phyloP scores from a whole-genome alignment of 2,329 filamentous ascomycete genomes.

The Coleophoma eucalyptorum region DNA sequence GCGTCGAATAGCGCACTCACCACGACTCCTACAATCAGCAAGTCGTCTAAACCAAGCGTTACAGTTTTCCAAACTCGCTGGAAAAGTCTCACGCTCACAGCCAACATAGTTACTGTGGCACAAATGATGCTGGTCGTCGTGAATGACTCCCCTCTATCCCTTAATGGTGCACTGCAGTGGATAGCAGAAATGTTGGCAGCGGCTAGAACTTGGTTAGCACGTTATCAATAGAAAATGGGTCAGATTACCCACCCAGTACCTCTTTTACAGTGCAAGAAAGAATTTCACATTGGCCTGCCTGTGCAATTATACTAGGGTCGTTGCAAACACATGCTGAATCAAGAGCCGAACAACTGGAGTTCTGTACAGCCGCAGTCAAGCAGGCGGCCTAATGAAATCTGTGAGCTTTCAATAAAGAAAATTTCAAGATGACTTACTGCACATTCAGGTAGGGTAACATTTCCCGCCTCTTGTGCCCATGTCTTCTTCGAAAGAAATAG shows the following conservation, averaged over 20 bases:
- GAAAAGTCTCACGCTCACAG: background rate
- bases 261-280: background rate
- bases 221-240: background rate
- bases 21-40: background rate
- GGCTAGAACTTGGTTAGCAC: background rate
- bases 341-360: background rate
- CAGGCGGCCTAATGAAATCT: too few species aligned
- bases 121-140: background rate
- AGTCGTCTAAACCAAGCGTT: background rate
- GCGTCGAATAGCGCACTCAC: background rate
- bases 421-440: too few species aligned
- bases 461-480: too few species aligned
- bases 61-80: background rate
- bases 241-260: background rate
- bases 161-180: background rate
- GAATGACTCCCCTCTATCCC: background rate
- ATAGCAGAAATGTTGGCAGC: background rate
- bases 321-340: background rate
- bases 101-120: background rate
- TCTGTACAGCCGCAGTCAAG: background rate
- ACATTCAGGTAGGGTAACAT: too few species aligned
- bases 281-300: background rate
- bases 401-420: too few species aligned
- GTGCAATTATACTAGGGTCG: background rate
- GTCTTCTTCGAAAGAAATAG: too few species aligned